phyloP scores from a whole-genome alignment of 495 filamentous ascomycete genomes.

The Polyplosphaeria fusca region DNA sequence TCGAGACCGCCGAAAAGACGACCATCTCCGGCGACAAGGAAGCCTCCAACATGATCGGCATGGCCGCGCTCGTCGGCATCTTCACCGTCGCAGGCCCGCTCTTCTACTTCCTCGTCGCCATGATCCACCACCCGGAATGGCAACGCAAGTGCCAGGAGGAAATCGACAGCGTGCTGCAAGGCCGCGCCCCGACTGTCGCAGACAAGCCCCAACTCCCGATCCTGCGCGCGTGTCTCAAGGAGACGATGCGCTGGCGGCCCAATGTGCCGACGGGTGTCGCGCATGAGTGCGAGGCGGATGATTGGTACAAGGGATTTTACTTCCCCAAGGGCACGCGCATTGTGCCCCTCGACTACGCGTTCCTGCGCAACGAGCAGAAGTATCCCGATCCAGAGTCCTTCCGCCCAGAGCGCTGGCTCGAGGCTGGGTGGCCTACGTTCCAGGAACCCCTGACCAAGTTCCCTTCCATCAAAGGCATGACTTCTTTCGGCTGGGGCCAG shows the following conservation, averaged over 20 bases:
- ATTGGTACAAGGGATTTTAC: slow-evolving; percentile 38
- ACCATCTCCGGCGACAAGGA: slow-evolving; percentile 31
- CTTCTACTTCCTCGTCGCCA: slow-evolving; percentile 37
- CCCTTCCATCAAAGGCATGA: slow-evolving; percentile 35
- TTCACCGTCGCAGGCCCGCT: slow-evolving; percentile 38
- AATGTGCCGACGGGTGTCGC: slow-evolving; percentile 33
- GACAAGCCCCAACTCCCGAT: slow-evolving; percentile 30
- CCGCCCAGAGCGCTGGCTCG: slow-evolving; percentile 42
- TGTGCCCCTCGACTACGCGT: slow-evolving; percentile 34
- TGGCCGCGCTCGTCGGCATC: slow-evolving; percentile 33
- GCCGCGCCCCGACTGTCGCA: slow-evolving; percentile 29
- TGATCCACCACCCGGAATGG: slow-evolving; percentile 39
- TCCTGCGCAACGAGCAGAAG: slow-evolving; percentile 37
- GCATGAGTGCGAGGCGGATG: slow-evolving; percentile 35
- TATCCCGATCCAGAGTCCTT: slow-evolving; percentile 43
- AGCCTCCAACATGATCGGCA: slow-evolving; percentile 30
- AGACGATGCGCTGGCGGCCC: slow-evolving; percentile 34
- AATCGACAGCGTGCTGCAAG: slow-evolving; percentile 32
- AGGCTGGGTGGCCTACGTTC: slow-evolving; percentile 36
- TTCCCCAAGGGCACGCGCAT: slow-evolving; percentile 38
- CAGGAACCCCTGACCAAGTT: slow-evolving; percentile 34
- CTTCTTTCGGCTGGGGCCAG: slow-evolving; percentile 38
- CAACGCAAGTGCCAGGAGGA: slow-evolving; percentile 34
- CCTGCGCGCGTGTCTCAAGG: slow-evolving; percentile 33
- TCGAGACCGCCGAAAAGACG: slow-evolving; percentile 29